Conservation (phyloP, 139 green algal species). For the Zygnema circumcarinatum region DNA sequence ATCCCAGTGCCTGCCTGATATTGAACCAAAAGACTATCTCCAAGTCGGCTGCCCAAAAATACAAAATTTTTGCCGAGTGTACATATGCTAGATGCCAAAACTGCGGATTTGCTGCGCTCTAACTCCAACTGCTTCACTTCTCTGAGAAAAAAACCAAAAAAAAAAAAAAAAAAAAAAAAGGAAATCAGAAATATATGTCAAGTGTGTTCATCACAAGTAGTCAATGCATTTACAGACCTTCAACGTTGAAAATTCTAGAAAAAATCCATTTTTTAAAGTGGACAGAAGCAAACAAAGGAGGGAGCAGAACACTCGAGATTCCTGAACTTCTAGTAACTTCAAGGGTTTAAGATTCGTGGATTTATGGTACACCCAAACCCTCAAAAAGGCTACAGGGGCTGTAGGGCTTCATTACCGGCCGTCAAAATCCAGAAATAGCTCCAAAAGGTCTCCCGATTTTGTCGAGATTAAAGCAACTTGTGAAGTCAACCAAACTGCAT, state of each 20-base stretch:
- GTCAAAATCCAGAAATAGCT: slow-evolving; percentile 66
- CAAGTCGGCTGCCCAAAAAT: slow-evolving; percentile 82
- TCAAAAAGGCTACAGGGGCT: too few species aligned
- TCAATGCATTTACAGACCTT: too few species aligned
- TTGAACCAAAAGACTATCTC: slow-evolving; percentile 84
- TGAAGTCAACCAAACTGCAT: slow-evolving; percentile 52
- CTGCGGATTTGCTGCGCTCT: background rate
- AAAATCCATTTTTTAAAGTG: too few species aligned
- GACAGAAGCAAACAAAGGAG: background rate
- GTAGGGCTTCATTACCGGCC: slow-evolving; percentile 13
- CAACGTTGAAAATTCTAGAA: background rate
- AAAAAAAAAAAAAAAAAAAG: background rate
- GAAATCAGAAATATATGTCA: background rate
- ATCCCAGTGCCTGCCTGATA: slow-evolving; percentile 26
- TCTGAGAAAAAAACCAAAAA: slow-evolving; percentile 13
- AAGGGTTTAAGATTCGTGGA: too few species aligned
- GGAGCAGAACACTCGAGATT: too few species aligned
- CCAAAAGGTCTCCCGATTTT: slow-evolving; percentile 71
- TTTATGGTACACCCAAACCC: too few species aligned
- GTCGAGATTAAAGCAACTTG: slow-evolving; percentile 67
- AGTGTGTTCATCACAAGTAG: background rate
- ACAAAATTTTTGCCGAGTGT: slow-evolving; percentile 64
- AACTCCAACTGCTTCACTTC: slow-evolving; percentile 44
- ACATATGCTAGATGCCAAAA: slow-evolving; percentile 64
- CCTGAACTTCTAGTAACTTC: too few species aligned